These are phyloP conservation scores for Botrytis paeoniae DNA, from an alignment of 2,329 filamentous ascomycete genomes.

Conservation along the genomic window DNA sequence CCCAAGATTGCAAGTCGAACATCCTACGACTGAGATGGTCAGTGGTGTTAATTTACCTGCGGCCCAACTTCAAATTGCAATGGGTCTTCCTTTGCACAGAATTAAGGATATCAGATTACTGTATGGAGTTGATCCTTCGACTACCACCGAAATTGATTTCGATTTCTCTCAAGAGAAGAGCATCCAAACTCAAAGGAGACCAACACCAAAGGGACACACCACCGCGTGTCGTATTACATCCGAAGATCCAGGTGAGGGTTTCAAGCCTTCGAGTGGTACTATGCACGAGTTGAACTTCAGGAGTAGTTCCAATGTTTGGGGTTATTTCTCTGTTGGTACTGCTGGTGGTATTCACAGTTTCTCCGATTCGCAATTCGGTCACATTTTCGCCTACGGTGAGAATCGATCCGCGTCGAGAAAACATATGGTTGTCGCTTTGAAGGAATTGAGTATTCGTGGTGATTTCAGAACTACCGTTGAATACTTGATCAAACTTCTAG, in stretches of 20 bases:
- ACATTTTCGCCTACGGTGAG: conserved; percentile 99
- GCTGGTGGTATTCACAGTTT: conserved; percentile 98
- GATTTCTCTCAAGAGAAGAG: conserved; percentile 88
- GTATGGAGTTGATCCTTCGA: conserved; percentile 91
- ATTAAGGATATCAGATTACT: conserved; percentile 94
- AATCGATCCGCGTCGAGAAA: conserved; percentile 94
- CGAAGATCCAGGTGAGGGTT: conserved; percentile 96
- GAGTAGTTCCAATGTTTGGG: conserved; percentile 98
- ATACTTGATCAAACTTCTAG: conserved; percentile 96
- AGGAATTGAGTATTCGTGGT: conserved; percentile 98
- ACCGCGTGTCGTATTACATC: conserved; percentile 99
- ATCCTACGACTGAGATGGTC: conserved; percentile 99
- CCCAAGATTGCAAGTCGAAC: conserved; percentile 98
- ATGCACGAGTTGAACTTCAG: conserved; percentile 99
- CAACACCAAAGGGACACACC: conserved; percentile 91
- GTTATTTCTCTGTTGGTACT: conserved; percentile 98
- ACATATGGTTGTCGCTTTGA: conserved; percentile 98
- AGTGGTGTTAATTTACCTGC: conserved; percentile 95
- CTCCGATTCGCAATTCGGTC: conserved; percentile 97
- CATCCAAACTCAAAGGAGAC: conserved; percentile 79
- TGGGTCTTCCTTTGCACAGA: conserved; percentile 94
- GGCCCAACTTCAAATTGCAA: conserved; percentile 96
- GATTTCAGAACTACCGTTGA: conserved; percentile 98
- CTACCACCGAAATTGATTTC: conserved; percentile 86
- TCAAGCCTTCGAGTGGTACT: conserved; percentile 98